phyloP scores from a whole-genome alignment of 2,329 filamentous ascomycete species.

The Whalleya microplaca region DNA sequence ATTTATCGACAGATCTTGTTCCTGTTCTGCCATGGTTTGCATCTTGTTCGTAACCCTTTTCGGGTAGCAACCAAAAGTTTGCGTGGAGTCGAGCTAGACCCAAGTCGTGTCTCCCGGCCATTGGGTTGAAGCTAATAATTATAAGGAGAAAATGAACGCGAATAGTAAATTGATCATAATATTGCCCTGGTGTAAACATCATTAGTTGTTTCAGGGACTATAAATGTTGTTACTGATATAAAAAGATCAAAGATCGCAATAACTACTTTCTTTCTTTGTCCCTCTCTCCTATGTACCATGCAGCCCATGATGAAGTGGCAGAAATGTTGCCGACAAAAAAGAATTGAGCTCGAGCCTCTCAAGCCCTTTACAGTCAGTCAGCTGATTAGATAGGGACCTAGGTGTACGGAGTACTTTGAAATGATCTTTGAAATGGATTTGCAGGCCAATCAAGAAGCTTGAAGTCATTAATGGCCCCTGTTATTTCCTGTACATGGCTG shows the following conservation, averaged over 20 bases:
- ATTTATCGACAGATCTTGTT: background rate
- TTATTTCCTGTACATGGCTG: background rate
- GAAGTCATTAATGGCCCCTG: slow-evolving; percentile 14
- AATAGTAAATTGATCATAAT: no score
- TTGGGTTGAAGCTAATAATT: background rate
- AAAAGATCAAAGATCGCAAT: no score
- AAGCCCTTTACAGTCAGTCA: slow-evolving; percentile 3
- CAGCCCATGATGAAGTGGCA: slow-evolving; percentile 22
- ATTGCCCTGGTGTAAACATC: no score
- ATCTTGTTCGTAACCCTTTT: background rate
- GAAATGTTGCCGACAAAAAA: slow-evolving; percentile 7
- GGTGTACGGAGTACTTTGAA: no score
- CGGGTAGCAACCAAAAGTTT: background rate
- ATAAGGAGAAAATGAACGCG: background rate
- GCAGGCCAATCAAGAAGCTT: slow-evolving; percentile 18
- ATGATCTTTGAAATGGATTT: slow-evolving; percentile 21
- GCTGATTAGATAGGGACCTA: no score
- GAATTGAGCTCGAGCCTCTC: slow-evolving; percentile 12
- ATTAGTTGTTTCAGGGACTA: no score
- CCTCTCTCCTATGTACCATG: no score
- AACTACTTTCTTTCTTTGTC: no score
- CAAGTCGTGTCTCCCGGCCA: background rate
- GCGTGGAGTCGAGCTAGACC: background rate
- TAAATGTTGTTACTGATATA: no score
- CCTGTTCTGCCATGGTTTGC: background rate